Evolutionary conservation across 2,329 filamentous ascomycete species (phyloP), one percentile per base, ranked within the genome.

Genomic region (Scedosporium boydii): DNA sequence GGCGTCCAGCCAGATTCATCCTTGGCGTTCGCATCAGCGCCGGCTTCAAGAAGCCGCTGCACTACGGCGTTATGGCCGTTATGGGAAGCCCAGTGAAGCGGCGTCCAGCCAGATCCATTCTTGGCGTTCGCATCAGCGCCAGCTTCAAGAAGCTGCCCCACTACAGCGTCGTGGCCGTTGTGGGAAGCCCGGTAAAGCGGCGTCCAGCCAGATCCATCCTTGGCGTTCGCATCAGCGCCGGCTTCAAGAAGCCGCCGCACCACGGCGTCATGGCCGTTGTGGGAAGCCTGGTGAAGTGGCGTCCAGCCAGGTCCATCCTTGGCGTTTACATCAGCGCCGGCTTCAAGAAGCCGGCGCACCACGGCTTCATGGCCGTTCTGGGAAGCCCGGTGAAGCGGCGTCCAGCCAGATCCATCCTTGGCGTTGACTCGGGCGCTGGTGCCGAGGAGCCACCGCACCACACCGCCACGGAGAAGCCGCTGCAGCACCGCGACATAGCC

Each of bases 271-370:
- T 59, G 4, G 27, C 57, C 34, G 21, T 34, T 2, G 4, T 6
- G 3, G 9, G 57, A n/a, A 26, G 57, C 57, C 14, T 6, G 18
- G 7, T n/a, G 12, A n/a, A 59, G 21, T 2, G 57, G 14, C 41
- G 57, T 59, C 57, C 16, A 6, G 42, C 23, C 23, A 18, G 10
- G 1, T 6, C 21, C 4, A 58, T 12, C n/a, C 48, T 58, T 41
- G 2, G 44, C 53, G 34, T 64, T 26, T 1, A 38, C 44, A 29
- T 59, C 26, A 27, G 58, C 55, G 16, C 57, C 38, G 21, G 56
- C 53, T 7, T 34, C 56, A 6, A 64, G 42, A 10, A 64, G 60
- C 56, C 57, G 56, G 29, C 57, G 44, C 23, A 60, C 42, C 14
- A 64, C 46, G 1, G n/a, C 56, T 26, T 60, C 53, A 34, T 59